Percentiles rank a stretch among this genome's conserved stretches.
phyloP scores from a whole-genome alignment of 2,329 filamentous ascomycete species.

The Botrytis galanthina region DNA sequence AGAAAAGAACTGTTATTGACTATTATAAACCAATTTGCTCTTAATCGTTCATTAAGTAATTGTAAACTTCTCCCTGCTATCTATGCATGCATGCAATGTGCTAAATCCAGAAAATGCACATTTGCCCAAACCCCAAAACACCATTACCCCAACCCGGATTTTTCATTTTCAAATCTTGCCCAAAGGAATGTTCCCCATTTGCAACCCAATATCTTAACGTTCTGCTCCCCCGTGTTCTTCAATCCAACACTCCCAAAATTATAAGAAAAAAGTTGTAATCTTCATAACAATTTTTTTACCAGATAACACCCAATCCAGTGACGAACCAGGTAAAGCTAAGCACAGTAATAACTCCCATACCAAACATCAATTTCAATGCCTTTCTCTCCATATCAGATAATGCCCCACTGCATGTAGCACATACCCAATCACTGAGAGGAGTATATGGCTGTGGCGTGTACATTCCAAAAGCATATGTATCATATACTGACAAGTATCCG shows the following conservation, averaged over 20 bases:
- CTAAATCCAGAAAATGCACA: slow-evolving; percentile 19
- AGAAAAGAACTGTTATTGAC: slow-evolving; percentile 2
- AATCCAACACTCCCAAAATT: slow-evolving; percentile 2
- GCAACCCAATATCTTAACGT: slow-evolving; percentile 6
- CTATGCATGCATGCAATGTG: slow-evolving; percentile 26
- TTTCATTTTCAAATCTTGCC: slow-evolving; percentile 16
- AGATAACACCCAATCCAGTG: slow-evolving; percentile 43
- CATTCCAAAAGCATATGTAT: slow-evolving; percentile 55
- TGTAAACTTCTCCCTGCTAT: slow-evolving; percentile 24
- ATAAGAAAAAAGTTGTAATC: neutral
- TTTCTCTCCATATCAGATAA: slow-evolving; percentile 47
- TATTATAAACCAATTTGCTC: neutral
- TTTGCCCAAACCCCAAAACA: slow-evolving; percentile 24
- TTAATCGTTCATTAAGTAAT: slow-evolving; percentile 17
- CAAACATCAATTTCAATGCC: slow-evolving; percentile 50
- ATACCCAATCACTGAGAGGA: slow-evolving; percentile 53
- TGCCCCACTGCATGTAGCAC: slow-evolving; percentile 56
- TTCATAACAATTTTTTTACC: slow-evolving; percentile 29
- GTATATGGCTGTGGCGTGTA: slow-evolving; percentile 54
- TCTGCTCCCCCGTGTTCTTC: slow-evolving; percentile 3
- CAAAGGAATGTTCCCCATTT: slow-evolving; percentile 11
- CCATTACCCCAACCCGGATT: slow-evolving; percentile 23
- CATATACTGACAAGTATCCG: slow-evolving; percentile 54
- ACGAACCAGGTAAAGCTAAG: slow-evolving; percentile 65
- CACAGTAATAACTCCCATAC: slow-evolving; percentile 56